Conservation (phyloP, 2,329 filamentous ascomycete species). For the Neofusicoccum ribis region DNA sequence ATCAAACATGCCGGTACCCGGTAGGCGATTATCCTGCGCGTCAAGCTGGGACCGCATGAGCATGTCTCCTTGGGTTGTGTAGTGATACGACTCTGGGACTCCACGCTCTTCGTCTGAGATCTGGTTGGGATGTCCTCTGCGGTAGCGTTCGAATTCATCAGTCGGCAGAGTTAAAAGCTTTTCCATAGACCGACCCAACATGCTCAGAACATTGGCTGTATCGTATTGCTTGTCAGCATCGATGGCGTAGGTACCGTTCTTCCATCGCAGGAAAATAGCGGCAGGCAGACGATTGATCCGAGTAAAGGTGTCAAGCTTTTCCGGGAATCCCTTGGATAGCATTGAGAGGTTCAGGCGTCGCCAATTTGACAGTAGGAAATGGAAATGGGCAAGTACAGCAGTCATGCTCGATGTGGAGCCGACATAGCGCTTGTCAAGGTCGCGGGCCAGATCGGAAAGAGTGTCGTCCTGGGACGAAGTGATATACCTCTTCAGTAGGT, state of each 20-base stretch:
- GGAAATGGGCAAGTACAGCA: slow-evolving; percentile 80
- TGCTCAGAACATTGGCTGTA: slow-evolving; percentile 79
- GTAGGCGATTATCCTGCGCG: slow-evolving; percentile 80
- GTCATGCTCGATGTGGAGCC: slow-evolving; percentile 99
- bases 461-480: slow-evolving; percentile 83
- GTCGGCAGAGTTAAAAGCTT: slow-evolving; percentile 85
- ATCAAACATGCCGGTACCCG: slow-evolving; percentile 92
- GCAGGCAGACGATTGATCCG: slow-evolving; percentile 69
- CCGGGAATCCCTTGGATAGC: slow-evolving; percentile 66
- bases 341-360: slow-evolving; percentile 66
- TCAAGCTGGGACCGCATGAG: slow-evolving; percentile 95
- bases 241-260: slow-evolving; percentile 86
- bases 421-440: slow-evolving; percentile 74
- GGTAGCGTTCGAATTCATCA: slow-evolving; percentile 82
- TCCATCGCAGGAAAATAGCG: slow-evolving; percentile 78
- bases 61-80: slow-evolving; percentile 81
- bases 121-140: slow-evolving; percentile 65
- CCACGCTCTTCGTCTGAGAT: slow-evolving; percentile 71
- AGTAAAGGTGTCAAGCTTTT: slow-evolving; percentile 68
- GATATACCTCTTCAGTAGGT: slow-evolving; percentile 80
- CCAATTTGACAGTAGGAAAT: slow-evolving; percentile 86
- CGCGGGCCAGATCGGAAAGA: slow-evolving; percentile 67
- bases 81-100: slow-evolving; percentile 71
- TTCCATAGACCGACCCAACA: slow-evolving; percentile 94
- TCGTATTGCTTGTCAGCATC: slow-evolving; percentile 95